Conservation (phyloP, 305 asterid genomes). For the Fraxinus nigra region DNA sequence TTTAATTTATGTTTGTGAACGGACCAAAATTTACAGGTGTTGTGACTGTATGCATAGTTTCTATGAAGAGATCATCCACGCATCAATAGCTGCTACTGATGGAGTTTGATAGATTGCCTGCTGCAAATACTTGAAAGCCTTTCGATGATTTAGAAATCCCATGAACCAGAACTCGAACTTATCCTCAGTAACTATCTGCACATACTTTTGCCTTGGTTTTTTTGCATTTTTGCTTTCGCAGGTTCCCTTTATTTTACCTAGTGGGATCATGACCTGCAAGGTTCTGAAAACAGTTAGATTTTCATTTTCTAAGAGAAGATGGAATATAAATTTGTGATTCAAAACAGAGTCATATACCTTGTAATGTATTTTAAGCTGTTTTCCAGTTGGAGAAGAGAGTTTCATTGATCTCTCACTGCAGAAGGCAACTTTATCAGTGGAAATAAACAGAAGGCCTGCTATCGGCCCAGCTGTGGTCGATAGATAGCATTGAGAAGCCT, state of each 20-base stretch:
- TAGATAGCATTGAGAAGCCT: neutral
- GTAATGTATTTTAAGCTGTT: neutral
- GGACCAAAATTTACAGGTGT: neutral
- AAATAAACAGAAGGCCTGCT: neutral
- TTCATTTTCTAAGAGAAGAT: neutral
- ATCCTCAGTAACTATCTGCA: conserved; percentile 31
- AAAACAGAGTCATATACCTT: neutral
- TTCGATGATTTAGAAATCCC: conserved; percentile 10
- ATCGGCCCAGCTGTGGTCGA: neutral
- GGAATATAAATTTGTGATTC: neutral
- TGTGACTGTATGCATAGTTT: neutral
- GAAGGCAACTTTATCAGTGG: neutral
- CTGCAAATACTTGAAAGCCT: neutral
- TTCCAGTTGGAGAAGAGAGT: neutral
- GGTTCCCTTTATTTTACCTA: conserved; percentile 20
- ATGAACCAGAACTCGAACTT: conserved; percentile 30
- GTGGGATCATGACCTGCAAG: conserved; percentile 30
- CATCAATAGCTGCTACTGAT: neutral
- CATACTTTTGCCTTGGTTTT: conserved; percentile 25
- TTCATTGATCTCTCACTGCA: neutral
- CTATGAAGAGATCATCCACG: neutral
- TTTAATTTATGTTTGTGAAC: neutral
- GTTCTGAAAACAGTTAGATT: neutral
- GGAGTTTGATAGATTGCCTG: neutral
- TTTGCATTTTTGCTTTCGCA: conserved; percentile 21